Percentiles rank a stretch among this genome's conserved stretches.
These are phyloP conservation scores for Xylariaceae sp. DNA, from an alignment of 2,329 filamentous ascomycete genomes.

Conservation along the genomic window DNA sequence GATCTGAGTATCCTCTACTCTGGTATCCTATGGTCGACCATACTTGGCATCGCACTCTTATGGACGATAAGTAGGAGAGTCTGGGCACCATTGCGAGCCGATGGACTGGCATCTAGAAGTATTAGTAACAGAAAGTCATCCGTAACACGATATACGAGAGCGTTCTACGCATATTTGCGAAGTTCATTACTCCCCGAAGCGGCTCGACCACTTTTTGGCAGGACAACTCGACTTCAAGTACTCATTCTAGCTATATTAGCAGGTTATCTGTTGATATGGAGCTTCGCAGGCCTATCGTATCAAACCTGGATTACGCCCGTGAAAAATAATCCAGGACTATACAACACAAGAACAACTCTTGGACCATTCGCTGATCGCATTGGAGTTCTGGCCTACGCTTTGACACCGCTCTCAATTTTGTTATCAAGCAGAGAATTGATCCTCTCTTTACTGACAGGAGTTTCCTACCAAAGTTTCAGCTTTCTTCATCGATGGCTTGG, in stretches of 20 bases:
- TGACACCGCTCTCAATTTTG: conserved; percentile 73
- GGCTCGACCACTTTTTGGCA: conserved; percentile 65
- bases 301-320: conserved; percentile 74
- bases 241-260: conserved; percentile 63
- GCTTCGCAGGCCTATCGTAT: conserved; percentile 73
- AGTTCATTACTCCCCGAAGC: conserved; percentile 68
- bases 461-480: conserved; percentile 79
- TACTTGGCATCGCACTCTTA: conserved; percentile 51
- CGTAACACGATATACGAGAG: conserved; percentile 41
- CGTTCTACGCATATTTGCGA: conserved; percentile 51
- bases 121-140: conserved; percentile 29
- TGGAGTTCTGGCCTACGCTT: conserved; percentile 74
- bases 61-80: conserved; percentile 48
- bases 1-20: conserved; percentile 58
- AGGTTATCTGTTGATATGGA: conserved; percentile 71
- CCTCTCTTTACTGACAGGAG: conserved; percentile 71
- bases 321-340: conserved; percentile 57
- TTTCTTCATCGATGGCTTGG: conserved; percentile 81
- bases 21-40: conserved; percentile 57
- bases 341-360: conserved; percentile 70
- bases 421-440: conserved; percentile 74
- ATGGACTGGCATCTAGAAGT: conserved; percentile 1
- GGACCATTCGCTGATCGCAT: conserved; percentile 74
- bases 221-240: conserved; percentile 72
- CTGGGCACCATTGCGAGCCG: not conserved